A percentile compares a stretch with the other conserved stretches of the same genome.
Conservation (phyloP, 148 eudicot species). For the Persicaria maculosa region DNA sequence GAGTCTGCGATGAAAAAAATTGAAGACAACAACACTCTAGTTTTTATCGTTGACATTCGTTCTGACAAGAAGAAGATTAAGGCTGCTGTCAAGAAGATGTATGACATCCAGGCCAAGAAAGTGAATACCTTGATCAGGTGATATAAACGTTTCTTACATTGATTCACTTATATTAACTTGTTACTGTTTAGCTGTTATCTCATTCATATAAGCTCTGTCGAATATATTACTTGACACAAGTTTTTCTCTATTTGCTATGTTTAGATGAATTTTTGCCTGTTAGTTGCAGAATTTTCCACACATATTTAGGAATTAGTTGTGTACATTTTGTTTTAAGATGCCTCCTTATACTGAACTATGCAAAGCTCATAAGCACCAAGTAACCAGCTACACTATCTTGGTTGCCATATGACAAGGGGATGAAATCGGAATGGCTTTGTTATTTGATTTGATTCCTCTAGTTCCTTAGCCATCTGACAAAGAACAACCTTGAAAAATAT, state of each 20-base stretch:
- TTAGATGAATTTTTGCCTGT: background rate
- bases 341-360: no score
- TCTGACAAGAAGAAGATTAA: conserved; percentile 73
- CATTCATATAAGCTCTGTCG: background rate
- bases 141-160: background rate
- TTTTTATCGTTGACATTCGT: conserved; percentile 60
- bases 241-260: background rate
- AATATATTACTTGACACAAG: background rate
- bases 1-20: conserved; percentile 80
- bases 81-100: conserved; percentile 71
- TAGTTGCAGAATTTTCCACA: background rate
- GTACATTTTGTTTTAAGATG: no score
- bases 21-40: conserved; percentile 66
- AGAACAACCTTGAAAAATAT: background rate
- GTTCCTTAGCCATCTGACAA: background rate
- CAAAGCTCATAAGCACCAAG: no score
- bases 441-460: no score
- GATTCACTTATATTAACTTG: background rate
- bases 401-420: background rate
- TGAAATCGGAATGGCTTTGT: no score
- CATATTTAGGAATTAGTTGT: background rate
- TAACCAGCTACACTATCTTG: background rate
- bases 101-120: conserved; percentile 70
- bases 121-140: conserved; percentile 78
- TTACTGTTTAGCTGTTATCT: background rate